Evolutionary conservation across 345 rosid genomes (phyloP).

Genomic region (Theobroma cacao): DNA sequence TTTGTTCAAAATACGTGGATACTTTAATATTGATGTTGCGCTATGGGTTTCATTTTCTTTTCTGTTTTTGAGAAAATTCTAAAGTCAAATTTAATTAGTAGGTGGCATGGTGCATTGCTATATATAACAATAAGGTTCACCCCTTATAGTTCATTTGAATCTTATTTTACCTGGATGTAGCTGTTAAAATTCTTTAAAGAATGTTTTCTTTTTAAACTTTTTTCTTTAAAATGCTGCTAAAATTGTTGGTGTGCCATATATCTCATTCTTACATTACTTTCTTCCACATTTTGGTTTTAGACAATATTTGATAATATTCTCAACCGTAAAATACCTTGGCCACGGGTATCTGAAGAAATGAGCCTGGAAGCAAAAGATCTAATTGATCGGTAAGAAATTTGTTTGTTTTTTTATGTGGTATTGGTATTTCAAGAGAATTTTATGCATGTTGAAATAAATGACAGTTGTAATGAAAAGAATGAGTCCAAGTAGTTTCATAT

Average conservation of each 20-base stretch:
- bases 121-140: too few species aligned
- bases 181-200: not conserved
- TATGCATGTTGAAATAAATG: not conserved
- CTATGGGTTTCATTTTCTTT: not conserved
- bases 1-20: not conserved
- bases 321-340: constrained; percentile 99
- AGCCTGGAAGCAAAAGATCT: constrained; percentile 85
- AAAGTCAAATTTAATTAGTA: too few species aligned
- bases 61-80: too few species aligned
- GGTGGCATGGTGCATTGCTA: too few species aligned
- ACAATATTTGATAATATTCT: constrained; percentile 96
- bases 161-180: too few species aligned
- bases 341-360: constrained; percentile 76
- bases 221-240: not conserved
- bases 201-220: not conserved
- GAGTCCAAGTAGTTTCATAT: not conserved
- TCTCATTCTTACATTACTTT: constrained; percentile 3
- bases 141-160: too few species aligned
- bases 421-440: not conserved
- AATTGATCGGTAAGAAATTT: constrained; percentile 65
- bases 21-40: not conserved
- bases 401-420: not conserved
- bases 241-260: not conserved
- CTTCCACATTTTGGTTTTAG: constrained; percentile 45
- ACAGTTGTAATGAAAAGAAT: not conserved